phyloP scores from a whole-genome alignment of 2,329 filamentous ascomycete species.

The Arthrobotrys entomopaga region DNA sequence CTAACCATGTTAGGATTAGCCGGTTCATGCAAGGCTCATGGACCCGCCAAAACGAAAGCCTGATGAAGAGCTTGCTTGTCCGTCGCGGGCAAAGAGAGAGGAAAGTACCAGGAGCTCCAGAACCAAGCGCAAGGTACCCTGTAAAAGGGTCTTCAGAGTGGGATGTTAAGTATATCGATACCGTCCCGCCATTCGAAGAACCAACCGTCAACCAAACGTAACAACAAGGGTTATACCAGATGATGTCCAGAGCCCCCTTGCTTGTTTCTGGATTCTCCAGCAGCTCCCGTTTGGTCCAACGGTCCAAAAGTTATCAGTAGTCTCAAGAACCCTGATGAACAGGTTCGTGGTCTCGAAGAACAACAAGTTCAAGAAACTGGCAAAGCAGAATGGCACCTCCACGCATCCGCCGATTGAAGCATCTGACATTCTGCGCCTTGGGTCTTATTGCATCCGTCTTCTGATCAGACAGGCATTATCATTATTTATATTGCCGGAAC shows the following conservation, averaged over 20 bases:
- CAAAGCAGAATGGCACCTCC: constrained; percentile 12
- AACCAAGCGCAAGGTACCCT: constrained; percentile 33
- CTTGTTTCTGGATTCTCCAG: constrained; percentile 45
- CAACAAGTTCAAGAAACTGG: neutral
- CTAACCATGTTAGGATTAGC: constrained; percentile 50
- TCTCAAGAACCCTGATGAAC: too few species aligned
- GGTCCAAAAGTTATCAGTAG: constrained; percentile 15
- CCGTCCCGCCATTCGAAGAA: constrained; percentile 34
- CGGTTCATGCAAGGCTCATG: constrained; percentile 49
- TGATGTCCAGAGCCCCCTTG: constrained; percentile 19
- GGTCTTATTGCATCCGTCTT: constrained; percentile 12
- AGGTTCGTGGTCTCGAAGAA: constrained; percentile 11
- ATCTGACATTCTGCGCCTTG: constrained; percentile 33
- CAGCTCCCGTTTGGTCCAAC: constrained; percentile 5
- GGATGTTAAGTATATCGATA: constrained; percentile 55
- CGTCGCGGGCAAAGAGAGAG: neutral
- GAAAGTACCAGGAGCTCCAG: constrained; percentile 53
- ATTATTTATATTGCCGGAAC: constrained; percentile 24
- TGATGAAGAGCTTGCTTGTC: constrained; percentile 47
- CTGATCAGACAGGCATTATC: constrained; percentile 21
- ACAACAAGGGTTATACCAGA: constrained; percentile 33
- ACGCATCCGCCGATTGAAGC: constrained; percentile 38
- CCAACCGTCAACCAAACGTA: constrained; percentile 29
- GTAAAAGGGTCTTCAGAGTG: constrained; percentile 49
- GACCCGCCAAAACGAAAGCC: constrained; percentile 50